Percentiles rank a stretch among this genome's conserved stretches.
These are phyloP conservation scores for Saccharomycopsis capsularis DNA, from an alignment of 805 yeast species.

Conservation along the genomic window DNA sequence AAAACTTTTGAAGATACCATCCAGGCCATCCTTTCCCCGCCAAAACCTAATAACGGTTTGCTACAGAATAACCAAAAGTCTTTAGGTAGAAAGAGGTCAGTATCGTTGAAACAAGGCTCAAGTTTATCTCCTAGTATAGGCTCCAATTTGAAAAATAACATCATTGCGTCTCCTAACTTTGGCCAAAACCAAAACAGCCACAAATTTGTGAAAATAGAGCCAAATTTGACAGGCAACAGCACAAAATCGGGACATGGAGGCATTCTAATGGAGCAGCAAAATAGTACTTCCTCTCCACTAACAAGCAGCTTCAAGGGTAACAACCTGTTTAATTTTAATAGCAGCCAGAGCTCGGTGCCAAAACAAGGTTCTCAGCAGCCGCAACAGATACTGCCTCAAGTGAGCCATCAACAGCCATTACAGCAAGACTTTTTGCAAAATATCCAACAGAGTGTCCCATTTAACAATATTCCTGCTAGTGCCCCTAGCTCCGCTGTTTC, in stretches of 20 bases:
- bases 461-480: background rate
- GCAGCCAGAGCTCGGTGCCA: background rate
- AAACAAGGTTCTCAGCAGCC: background rate
- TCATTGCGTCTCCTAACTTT: background rate
- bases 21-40: slow-evolving; percentile 51
- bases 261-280: background rate
- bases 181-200: no score
- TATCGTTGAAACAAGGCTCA: background rate
- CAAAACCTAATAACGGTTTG: slow-evolving; percentile 27
- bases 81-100: background rate
- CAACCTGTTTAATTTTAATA: background rate
- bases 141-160: background rate
- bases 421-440: background rate
- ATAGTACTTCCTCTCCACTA: background rate
- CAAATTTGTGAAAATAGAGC: slow-evolving; percentile 8
- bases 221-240: background rate
- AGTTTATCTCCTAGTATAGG: background rate
- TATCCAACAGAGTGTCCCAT: background rate
- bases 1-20: slow-evolving; percentile 52
- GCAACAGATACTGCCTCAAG: background rate
- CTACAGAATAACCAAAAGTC: background rate
- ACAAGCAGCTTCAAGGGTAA: background rate
- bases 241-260: background rate
- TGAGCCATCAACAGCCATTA: background rate
- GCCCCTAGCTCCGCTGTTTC: background rate